These are phyloP conservation scores for Cylindrodendrum hubeiense DNA, from an alignment of 2,329 filamentous ascomycete genomes.

Conservation along the genomic window DNA sequence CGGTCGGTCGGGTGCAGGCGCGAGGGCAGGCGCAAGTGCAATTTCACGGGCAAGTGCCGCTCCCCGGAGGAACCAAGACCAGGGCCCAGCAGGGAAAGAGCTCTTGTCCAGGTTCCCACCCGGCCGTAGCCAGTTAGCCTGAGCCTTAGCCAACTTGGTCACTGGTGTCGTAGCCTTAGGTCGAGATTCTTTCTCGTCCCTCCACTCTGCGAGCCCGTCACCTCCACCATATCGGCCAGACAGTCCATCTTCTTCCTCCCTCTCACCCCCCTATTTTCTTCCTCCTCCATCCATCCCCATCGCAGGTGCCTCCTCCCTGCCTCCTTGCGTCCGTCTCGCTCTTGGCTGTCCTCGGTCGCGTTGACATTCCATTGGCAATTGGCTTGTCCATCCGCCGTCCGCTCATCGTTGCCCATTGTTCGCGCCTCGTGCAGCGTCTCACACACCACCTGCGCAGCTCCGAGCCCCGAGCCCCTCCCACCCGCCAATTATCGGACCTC, in stretches of 20 bases:
- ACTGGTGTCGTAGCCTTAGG: neutral
- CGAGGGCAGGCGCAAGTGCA: neutral
- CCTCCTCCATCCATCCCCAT: slow-evolving; percentile 11
- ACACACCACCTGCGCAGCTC: slow-evolving; percentile 1
- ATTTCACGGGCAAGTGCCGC: slow-evolving; percentile 1
- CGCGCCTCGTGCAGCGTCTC: neutral
- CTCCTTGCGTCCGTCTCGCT: slow-evolving; percentile 15
- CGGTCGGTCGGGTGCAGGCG: neutral
- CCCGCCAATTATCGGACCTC: slow-evolving; percentile 23
- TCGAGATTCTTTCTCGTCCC: slow-evolving; percentile 23
- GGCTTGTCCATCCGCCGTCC: slow-evolving; percentile 26
- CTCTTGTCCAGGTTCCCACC: slow-evolving; percentile 4
- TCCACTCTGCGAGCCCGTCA: slow-evolving; percentile 29
- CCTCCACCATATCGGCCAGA: slow-evolving; percentile 3
- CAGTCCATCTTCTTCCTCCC: slow-evolving; percentile 2
- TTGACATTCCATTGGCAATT: slow-evolving; percentile 35
- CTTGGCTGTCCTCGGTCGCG: slow-evolving; percentile 7
- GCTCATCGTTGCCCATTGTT: slow-evolving; percentile 35
- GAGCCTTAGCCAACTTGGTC: neutral
- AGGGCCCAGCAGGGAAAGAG: neutral
- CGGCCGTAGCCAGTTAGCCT: neutral
- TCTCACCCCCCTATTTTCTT: slow-evolving; percentile 10
- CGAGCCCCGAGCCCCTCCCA: slow-evolving; percentile 17
- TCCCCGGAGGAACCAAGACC: slow-evolving; percentile 1
- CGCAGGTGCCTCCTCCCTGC: neutral